Evolutionary conservation across 768 basidiomycete genomes (phyloP).

Genomic region (Trametes meyenii): DNA sequence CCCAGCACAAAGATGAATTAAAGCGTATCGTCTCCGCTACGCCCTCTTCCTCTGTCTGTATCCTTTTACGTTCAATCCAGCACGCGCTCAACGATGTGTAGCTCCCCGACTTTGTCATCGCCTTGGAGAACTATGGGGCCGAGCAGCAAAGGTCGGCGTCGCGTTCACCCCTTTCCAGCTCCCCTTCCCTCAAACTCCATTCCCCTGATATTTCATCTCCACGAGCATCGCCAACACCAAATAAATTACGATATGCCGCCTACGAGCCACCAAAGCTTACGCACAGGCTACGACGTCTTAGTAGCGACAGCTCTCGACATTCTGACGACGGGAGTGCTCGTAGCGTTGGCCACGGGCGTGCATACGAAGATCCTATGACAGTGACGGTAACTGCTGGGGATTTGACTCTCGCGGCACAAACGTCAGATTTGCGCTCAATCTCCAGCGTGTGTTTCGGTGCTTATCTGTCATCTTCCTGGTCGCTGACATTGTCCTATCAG

Average conservation of each 20-base stretch:
- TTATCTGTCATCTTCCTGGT: no score
- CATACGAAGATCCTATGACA: conserved; percentile 27
- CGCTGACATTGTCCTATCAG: conserved; percentile 19
- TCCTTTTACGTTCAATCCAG: background rate
- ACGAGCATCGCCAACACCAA: conserved; percentile 36
- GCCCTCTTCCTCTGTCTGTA: conserved; percentile 57
- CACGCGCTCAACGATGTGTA: conserved; percentile 31
- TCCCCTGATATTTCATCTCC: conserved; percentile 26
- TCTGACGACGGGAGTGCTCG: conserved; percentile 41
- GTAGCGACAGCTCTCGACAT: conserved; percentile 42
- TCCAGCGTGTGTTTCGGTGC: conserved; percentile 23
- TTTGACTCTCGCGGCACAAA: conserved; percentile 44
- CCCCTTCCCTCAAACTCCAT: conserved; percentile 13
- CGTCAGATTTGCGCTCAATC: conserved; percentile 35
- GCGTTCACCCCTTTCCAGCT: conserved; percentile 13
- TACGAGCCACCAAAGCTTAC: conserved; percentile 64
- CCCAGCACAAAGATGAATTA: conserved; percentile 48
- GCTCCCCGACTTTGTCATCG: conserved; percentile 72
- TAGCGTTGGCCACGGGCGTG: conserved; percentile 30
- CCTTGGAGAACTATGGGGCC: conserved; percentile 43
- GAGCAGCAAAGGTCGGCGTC: background rate
- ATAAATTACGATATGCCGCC: conserved; percentile 67
- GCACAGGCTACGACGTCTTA: conserved; percentile 44
- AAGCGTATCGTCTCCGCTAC: conserved; percentile 50
- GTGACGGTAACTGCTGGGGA: conserved; percentile 47